A percentile compares a stretch with the other conserved stretches of the same genome.
Conservation (phyloP, 2,329 filamentous ascomycete genomes). For the Sphaerulina musiva region DNA sequence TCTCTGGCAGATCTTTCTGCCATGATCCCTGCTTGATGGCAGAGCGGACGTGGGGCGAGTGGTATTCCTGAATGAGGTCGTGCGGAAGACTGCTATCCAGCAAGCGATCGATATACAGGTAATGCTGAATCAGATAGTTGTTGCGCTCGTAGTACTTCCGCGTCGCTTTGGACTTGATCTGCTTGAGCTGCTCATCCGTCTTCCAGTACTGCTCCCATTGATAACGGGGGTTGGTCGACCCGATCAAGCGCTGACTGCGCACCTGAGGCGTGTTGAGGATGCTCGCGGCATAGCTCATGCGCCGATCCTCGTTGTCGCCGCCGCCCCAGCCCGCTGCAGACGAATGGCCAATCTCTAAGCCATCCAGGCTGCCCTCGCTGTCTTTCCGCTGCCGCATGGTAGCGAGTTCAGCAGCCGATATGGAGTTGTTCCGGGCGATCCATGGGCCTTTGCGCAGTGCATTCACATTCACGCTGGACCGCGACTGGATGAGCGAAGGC, state of each 20-base stretch:
- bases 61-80: conserved; percentile 83
- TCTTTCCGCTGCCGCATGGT: conserved; percentile 16
- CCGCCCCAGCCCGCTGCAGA: conserved; percentile 25
- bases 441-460: conserved; percentile 9
- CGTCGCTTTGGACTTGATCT: conserved; percentile 65
- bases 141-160: conserved; percentile 83
- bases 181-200: conserved; percentile 63
- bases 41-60: conserved; percentile 38
- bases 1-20: conserved; percentile 56
- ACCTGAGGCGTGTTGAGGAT: conserved; percentile 56
- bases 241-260: conserved; percentile 79
- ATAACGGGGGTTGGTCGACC: conserved; percentile 79
- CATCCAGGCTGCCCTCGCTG: conserved; percentile 15
- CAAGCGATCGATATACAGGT: conserved; percentile 85
- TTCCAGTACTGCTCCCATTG: conserved; percentile 83
- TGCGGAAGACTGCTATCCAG: conserved; percentile 90
- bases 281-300: conserved; percentile 39
- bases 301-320: conserved; percentile 34
- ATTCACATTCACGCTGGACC: conserved; percentile 23
- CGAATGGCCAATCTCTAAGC: conserved; percentile 2
- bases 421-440: conserved; percentile 18
- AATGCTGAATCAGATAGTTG: conserved; percentile 84
- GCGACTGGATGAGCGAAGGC: conserved; percentile 30
- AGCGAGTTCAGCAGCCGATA: conserved; percentile 21
- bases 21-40: conserved; percentile 11